Percentiles rank a stretch among this genome's conserved stretches.
Conservation (phyloP, 1,139 yeast species). For the Sugiyamaella castrensis region DNA sequence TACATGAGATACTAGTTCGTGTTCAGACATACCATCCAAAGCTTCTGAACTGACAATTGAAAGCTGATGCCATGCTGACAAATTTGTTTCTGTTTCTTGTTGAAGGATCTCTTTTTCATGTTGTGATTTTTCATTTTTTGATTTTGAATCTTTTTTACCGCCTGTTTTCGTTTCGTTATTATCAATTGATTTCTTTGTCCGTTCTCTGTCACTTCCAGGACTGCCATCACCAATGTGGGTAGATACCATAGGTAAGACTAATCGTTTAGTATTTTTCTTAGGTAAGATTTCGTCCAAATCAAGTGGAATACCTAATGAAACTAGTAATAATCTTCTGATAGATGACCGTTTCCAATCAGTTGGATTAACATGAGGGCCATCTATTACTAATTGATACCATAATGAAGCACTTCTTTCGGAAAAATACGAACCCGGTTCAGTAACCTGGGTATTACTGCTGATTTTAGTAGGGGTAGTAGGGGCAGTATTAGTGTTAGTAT, state of each 20-base stretch:
- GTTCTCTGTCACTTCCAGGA: neutral
- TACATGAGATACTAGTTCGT: slow-evolving; percentile 34
- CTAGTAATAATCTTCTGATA: slow-evolving; percentile 53
- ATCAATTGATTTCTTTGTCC: neutral
- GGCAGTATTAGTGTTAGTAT: neutral
- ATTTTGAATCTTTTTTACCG: neutral
- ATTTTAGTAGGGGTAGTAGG: neutral
- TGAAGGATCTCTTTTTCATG: slow-evolving; percentile 9
- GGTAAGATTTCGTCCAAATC: slow-evolving; percentile 52
- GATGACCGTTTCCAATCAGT: slow-evolving; percentile 58
- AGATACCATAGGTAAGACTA: slow-evolving; percentile 30
- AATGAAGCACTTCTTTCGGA: slow-evolving; percentile 34
- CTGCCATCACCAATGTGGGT: slow-evolving; percentile 2
- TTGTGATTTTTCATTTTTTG: slow-evolving; percentile 4
- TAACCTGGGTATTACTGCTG: neutral
- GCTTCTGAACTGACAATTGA: slow-evolving; percentile 37
- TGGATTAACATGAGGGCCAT: slow-evolving; percentile 26
- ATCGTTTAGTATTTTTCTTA: slow-evolving; percentile 31
- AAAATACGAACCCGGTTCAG: slow-evolving; percentile 25
- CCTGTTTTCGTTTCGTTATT: neutral
- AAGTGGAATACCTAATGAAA: slow-evolving; percentile 58
- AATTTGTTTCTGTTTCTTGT: slow-evolving; percentile 26
- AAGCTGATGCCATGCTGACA: slow-evolving; percentile 34
- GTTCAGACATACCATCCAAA: slow-evolving; percentile 35
- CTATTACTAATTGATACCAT: slow-evolving; percentile 37